Evolutionary conservation across 305 asterid genomes (phyloP).

Genomic region (Plantago coronopus): DNA sequence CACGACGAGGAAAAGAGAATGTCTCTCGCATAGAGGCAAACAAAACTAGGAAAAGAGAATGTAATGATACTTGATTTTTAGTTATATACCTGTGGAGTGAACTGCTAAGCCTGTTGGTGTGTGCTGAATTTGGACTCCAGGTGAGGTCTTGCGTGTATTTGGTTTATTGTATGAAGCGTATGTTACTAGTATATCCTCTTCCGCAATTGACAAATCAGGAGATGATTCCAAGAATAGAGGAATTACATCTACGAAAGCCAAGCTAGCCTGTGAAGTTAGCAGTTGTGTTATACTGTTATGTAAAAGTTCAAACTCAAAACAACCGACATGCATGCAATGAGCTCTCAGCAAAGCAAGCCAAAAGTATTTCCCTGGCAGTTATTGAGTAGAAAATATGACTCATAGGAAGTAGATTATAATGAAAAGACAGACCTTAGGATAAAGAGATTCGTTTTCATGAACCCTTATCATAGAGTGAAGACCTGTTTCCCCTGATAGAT

Average conservation of each 20-base stretch:
- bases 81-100: slow-evolving; percentile 62
- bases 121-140: slow-evolving; percentile 53
- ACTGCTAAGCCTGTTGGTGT: slow-evolving; percentile 63
- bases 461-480: slow-evolving; percentile 45
- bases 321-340: neutral
- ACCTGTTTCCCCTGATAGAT: slow-evolving; percentile 73
- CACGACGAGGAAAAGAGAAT: neutral
- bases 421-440: slow-evolving; percentile 41
- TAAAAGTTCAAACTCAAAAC: slow-evolving; percentile 1
- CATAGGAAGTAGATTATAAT: neutral
- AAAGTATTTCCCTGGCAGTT: neutral
- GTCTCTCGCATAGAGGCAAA: neutral
- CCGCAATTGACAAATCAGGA: slow-evolving; percentile 45
- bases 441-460: slow-evolving; percentile 26
- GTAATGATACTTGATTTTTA: neutral
- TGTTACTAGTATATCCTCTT: slow-evolving; percentile 42
- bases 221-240: slow-evolving; percentile 73
- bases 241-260: slow-evolving; percentile 64
- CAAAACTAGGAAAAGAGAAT: neutral
- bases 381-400: neutral
- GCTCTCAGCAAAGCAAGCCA: neutral
- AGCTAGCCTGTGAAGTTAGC: slow-evolving; percentile 37
- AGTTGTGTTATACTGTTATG: neutral
- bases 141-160: slow-evolving; percentile 21
- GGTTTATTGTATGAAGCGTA: slow-evolving; percentile 29